Evolutionary conservation across 495 filamentous ascomycete genomes (phyloP), one percentile per base, ranked within the genome.

Genomic region (Penicillium bialowiezense): DNA sequence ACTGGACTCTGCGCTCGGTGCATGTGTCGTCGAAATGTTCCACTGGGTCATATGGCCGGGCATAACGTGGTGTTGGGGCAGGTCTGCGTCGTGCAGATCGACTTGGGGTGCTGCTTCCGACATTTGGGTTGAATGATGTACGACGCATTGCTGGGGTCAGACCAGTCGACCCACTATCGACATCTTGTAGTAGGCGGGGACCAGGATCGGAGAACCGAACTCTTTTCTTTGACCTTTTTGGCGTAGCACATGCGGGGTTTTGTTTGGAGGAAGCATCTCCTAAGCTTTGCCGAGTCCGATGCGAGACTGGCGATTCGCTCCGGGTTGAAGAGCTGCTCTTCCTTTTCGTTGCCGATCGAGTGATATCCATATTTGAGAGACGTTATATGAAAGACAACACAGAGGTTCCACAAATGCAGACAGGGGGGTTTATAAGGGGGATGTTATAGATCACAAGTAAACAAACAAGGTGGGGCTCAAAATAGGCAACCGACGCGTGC

Each of bases 171-270:
- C 62, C 51, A 18, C 54, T 45, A 5, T 55, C 50, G 14, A 46
- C 51, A 18, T 64, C 59, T 23, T 64, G 68, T 40, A 62, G 49
- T 8, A 48, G 18, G 12, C 60, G 62, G 23, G 80, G 81, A 3
- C 83, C 85, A 5, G 84, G 85, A 43, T 90, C 84, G 0, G 86
- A 89, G 64, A 88, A 88, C 21, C 87, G 83, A 36, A 87, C 85
- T 55, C 74, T 77, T 58, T 89, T 88, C 54, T 77, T 79, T 9
- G 72, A 42, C 54, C 57, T 65, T 35, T 59, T 63, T 8, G 66
- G 66, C 29, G 65, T 72, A 19, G 49, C 44, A 17, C 46, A 53
- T 19, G 43, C 12, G 14, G 19, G 1, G 24, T 44, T 39, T 37
- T 10, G 21, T 8, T 47, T 36, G 45, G 20, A 12, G 7, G 5